These are phyloP conservation scores for Rosa persica DNA, from an alignment of 306 rosid genomes.

Conservation along the genomic window DNA sequence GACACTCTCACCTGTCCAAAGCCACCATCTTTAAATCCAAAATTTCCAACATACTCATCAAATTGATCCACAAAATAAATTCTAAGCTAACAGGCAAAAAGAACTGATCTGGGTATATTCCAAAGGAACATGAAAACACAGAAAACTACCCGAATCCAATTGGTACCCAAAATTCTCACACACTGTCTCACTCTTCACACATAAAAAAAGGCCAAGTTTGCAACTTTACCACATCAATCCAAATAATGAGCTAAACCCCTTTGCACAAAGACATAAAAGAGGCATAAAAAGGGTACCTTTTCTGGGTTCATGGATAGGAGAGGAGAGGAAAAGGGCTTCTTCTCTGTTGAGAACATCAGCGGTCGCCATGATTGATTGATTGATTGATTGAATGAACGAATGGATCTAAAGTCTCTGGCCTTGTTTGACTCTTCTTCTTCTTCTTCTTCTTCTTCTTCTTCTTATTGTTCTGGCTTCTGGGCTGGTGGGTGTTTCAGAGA, in stretches of 20 bases:
- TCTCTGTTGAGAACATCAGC: constrained; percentile 46
- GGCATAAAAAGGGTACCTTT: constrained; percentile 31
- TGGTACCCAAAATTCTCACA: neutral
- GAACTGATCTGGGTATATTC: constrained; percentile 5
- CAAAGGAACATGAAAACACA: neutral
- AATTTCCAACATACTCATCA: constrained; percentile 5
- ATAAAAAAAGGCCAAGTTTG: neutral
- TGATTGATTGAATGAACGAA: neutral
- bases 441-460: constrained; percentile 6
- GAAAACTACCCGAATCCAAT: constrained; percentile 1
- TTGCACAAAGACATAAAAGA: neutral
- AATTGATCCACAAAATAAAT: neutral
- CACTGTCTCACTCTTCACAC: neutral
- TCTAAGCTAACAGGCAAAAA: neutral
- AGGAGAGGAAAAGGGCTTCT: constrained; percentile 34
- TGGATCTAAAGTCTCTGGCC: constrained; percentile 22
- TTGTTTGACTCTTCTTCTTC: constrained; percentile 10
- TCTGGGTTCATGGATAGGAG: constrained; percentile 32
- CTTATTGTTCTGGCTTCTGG: neutral
- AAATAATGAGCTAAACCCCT: neutral
- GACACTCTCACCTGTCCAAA: constrained; percentile 45
- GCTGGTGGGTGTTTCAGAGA: neutral
- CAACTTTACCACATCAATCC: neutral
- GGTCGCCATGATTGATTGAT: constrained; percentile 51
- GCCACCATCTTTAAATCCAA: constrained; percentile 2